These are phyloP conservation scores for Martiniozyma asiatica DNA, from an alignment of 1,139 yeast genomes.

Conservation along the genomic window DNA sequence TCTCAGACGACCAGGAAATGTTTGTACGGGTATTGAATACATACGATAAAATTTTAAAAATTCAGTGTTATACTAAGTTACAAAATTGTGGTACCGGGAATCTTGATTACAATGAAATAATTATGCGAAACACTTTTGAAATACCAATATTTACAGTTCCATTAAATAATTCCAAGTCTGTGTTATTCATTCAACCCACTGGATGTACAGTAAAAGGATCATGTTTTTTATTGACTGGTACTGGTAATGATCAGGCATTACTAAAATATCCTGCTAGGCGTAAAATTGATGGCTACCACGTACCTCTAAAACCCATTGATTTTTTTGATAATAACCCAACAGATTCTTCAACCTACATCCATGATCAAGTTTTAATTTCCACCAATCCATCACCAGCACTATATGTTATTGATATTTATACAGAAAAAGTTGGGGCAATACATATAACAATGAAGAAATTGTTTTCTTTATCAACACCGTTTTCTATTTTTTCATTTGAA, in stretches of 20 bases:
- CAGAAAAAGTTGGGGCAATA: slow-evolving; percentile 9
- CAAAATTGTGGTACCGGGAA: neutral
- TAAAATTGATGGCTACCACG: slow-evolving; percentile 13
- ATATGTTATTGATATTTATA: slow-evolving; percentile 17
- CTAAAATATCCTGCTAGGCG: slow-evolving; percentile 10
- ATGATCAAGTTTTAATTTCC: slow-evolving; percentile 20
- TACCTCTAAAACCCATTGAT: slow-evolving; percentile 13
- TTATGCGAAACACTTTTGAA: slow-evolving; percentile 16
- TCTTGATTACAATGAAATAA: slow-evolving; percentile 2
- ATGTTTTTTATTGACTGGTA: slow-evolving; percentile 17
- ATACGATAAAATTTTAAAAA: slow-evolving; percentile 3
- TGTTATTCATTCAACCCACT: slow-evolving; percentile 16
- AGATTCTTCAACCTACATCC: neutral
- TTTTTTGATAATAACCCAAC: neutral
- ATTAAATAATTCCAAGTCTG: slow-evolving; percentile 13
- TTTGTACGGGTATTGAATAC: slow-evolving; percentile 2
- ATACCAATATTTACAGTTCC: slow-evolving; percentile 19
- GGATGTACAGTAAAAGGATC: slow-evolving; percentile 15
- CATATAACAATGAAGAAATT: slow-evolving; percentile 13
- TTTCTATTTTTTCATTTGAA: slow-evolving; percentile 14
- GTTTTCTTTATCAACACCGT: slow-evolving; percentile 13
- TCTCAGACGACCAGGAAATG: slow-evolving; percentile 3
- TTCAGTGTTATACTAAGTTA: slow-evolving; percentile 3
- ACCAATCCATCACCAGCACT: slow-evolving; percentile 10
- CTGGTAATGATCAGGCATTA: slow-evolving; percentile 14